Percentiles rank a stretch among this genome's conserved stretches.
phyloP scores from a whole-genome alignment of 495 filamentous ascomycete species.

The Penicillium silybi region DNA sequence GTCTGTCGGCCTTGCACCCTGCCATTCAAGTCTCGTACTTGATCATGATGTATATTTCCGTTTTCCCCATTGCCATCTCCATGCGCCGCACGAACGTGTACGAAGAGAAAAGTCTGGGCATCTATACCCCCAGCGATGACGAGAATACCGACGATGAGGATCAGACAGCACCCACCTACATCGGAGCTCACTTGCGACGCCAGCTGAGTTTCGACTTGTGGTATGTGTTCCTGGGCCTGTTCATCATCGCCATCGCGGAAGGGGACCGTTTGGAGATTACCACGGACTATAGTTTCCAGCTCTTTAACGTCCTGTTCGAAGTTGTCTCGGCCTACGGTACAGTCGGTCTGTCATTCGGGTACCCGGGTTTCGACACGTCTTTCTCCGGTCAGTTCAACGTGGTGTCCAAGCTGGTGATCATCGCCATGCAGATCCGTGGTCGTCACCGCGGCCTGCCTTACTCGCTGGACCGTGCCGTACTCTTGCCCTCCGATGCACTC shows the following conservation, averaged over 20 bases:
- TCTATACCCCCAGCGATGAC: slow-evolving; percentile 56
- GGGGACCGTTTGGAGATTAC: slow-evolving; percentile 55
- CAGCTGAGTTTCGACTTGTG: slow-evolving; percentile 94
- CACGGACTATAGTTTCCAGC: slow-evolving; percentile 61
- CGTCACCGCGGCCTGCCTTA: slow-evolving; percentile 91
- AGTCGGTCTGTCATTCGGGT: slow-evolving; percentile 85
- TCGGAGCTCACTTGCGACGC: slow-evolving; percentile 79
- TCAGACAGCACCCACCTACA: slow-evolving; percentile 70
- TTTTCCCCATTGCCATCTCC: slow-evolving; percentile 92
- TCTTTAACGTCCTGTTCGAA: slow-evolving; percentile 85
- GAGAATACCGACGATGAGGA: slow-evolving; percentile 27
- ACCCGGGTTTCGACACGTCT: slow-evolving; percentile 65
- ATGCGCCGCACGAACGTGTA: slow-evolving; percentile 94
- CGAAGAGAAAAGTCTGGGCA: slow-evolving; percentile 87
- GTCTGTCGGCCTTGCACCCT: slow-evolving; percentile 73
- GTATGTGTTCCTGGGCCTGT: slow-evolving; percentile 87
- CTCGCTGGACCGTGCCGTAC: slow-evolving; percentile 83
- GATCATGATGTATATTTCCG: slow-evolving; percentile 99
- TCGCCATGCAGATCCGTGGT: slow-evolving; percentile 90
- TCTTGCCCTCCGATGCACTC: slow-evolving; percentile 73
- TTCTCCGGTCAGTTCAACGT: slow-evolving; percentile 76
- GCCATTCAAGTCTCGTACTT: slow-evolving; percentile 92
- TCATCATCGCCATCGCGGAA: slow-evolving; percentile 83
- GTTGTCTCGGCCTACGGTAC: slow-evolving; percentile 92
- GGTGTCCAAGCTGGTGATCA: slow-evolving; percentile 85